Evolutionary conservation across 352 stramenopile genomes (phyloP).

Genomic region (Phytophthora melonis): DNA sequence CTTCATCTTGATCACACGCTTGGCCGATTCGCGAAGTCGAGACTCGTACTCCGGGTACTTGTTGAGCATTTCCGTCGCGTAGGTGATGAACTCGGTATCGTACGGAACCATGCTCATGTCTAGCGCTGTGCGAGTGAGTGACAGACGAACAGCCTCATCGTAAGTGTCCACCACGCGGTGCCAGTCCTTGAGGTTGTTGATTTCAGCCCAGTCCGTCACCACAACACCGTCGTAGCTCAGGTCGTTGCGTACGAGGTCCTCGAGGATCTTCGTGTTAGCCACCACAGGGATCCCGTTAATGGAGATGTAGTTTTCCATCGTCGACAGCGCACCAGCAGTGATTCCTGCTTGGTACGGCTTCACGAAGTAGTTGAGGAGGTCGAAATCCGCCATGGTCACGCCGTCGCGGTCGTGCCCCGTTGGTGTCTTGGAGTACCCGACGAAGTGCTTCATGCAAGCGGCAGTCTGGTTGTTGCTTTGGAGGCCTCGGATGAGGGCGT

Average conservation of each 20-base stretch:
- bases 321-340: conserved; percentile 73
- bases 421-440: conserved; percentile 83
- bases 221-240: conserved; percentile 86
- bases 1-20: conserved; percentile 82
- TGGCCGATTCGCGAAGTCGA: conserved; percentile 62
- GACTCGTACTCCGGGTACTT: conserved; percentile 40
- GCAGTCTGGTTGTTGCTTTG: conserved; percentile 75
- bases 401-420: conserved; percentile 85
- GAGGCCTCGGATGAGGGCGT: conserved; percentile 77
- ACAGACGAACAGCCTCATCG: conserved; percentile 67
- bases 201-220: conserved; percentile 93
- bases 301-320: conserved; percentile 95
- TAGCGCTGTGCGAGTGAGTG: conserved; percentile 78
- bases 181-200: conserved; percentile 84
- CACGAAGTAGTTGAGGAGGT: conserved; percentile 87
- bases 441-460: conserved; percentile 91
- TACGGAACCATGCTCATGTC: conserved; percentile 93
- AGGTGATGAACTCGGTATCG: conserved; percentile 58
- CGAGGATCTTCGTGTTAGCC: conserved; percentile 78
- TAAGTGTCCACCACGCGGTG: conserved; percentile 59
- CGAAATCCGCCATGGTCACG: conserved; percentile 72
- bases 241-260: conserved; percentile 82
- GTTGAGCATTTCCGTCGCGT: conserved; percentile 54
- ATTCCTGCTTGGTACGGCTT: conserved; percentile 80
- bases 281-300: conserved; percentile 92